Evolutionary conservation across 2,329 filamentous ascomycete species (phyloP), one percentile per base, ranked within the genome.

Genomic region (Endothia cerciana): DNA sequence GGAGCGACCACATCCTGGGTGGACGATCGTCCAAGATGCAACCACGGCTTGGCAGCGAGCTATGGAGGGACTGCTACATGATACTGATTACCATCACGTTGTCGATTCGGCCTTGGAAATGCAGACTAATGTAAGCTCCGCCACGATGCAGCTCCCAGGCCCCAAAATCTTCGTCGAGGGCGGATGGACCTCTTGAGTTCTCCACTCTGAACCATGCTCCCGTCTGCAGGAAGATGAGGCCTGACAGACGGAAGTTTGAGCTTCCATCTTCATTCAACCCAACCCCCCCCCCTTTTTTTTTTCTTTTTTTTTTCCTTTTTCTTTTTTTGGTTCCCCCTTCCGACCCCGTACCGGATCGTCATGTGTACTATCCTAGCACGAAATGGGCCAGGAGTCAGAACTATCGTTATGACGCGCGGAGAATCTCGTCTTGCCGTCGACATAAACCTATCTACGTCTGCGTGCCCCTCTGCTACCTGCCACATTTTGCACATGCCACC

Each of bases 41-140:
- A 41, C 40, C 57, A 33, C 22, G 30, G 41, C 15, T 7, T 19
- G 22, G 15, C 1, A 30, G 15, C 19, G 8, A 30, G 28, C 17
- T 8, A n/a, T 45, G n/a, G 13, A 30, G 57, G 47, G 22, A 3
- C 25, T 36, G 10, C 25, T 36, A 45, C 57, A 36, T 33, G 28
- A n/a, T 56, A 11, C 5, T 22, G 57, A 60, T 60, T 45, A 58
- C 47, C 51, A 40, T 40, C 59, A 36, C 22, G 30, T 22, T 8
- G 40, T 45, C 36, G 33, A 57, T 57, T 61, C 57, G 62, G 25
- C 65, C 58, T 49, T 51, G 51, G 2, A 51, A 13, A 53, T 64
- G 62, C 47, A 58, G 62, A 41, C 65, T 55, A 38, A 49, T 22
- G 33, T 53, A 43, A 58, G 40, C 60, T 47, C 41, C 60, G 30